These are phyloP conservation scores for Serendipita sp. DNA, from an alignment of 768 basidiomycete species.

Conservation along the genomic window DNA sequence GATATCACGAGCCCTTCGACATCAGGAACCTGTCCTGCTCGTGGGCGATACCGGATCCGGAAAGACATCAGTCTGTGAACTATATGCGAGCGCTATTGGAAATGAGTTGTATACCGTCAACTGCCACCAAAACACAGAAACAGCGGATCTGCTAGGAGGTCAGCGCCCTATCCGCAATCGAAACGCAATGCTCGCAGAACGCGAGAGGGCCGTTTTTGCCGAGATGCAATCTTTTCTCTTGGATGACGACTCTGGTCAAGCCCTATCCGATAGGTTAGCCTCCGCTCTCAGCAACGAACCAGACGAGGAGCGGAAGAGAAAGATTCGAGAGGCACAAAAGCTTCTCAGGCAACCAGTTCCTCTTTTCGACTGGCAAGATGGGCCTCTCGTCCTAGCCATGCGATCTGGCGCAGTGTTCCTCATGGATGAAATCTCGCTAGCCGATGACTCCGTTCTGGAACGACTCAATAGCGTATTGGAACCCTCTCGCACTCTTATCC, in stretches of 20 bases:
- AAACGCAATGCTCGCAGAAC: constrained; percentile 32
- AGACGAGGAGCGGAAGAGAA: not conserved
- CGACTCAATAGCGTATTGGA: constrained; percentile 96
- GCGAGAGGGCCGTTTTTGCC: constrained; percentile 15
- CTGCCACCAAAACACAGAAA: constrained; percentile 97
- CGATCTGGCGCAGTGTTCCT: constrained; percentile 65
- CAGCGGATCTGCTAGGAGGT: constrained; percentile 88
- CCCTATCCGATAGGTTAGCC: constrained; percentile 19
- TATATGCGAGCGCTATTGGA: constrained; percentile 51
- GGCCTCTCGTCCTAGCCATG: constrained; percentile 93
- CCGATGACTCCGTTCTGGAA: constrained; percentile 95
- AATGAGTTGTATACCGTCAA: constrained; percentile 60
- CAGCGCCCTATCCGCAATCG: constrained; percentile 78
- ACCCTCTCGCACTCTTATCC: constrained; percentile 66
- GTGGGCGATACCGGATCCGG: constrained; percentile 97
- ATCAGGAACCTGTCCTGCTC: constrained; percentile 85
- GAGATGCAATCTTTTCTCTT: constrained; percentile 11
- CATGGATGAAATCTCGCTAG: constrained; percentile 91
- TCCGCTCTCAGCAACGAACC: constrained; percentile 14
- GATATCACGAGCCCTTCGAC: constrained; percentile 66
- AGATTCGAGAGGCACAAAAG: constrained; percentile 27
- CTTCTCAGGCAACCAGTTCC: constrained; percentile 39
- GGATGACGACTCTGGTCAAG: constrained; percentile 10
- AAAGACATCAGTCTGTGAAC: constrained; percentile 92
- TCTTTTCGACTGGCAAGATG: constrained; percentile 94